Evolutionary conservation across 2,329 filamentous ascomycete genomes (phyloP).

Genomic region (Arthrobotrys pseudoclavata): DNA sequence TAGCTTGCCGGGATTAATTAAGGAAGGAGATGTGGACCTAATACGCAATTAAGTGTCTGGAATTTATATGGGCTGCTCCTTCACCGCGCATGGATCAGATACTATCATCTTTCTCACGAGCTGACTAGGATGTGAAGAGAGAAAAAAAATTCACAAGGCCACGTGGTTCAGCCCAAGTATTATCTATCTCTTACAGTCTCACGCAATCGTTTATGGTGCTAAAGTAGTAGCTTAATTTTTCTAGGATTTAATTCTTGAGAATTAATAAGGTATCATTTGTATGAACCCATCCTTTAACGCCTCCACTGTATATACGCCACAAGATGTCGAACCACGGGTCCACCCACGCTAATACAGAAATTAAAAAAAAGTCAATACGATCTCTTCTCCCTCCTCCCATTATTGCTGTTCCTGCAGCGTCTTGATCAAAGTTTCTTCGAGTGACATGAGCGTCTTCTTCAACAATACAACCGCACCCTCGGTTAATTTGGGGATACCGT

Average conservation of each 20-base stretch:
- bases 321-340: constrained; percentile 42
- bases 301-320: constrained; percentile 34
- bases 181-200: constrained; percentile 17
- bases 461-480: constrained; percentile 68
- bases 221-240: constrained; percentile 9
- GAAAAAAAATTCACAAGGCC: constrained; percentile 8
- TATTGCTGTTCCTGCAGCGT: constrained; percentile 17
- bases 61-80: constrained; percentile 2
- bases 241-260: constrained; percentile 17
- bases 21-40: constrained; percentile 31
- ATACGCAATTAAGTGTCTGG: constrained; percentile 20
- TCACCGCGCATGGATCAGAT: constrained; percentile 17
- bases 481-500: constrained; percentile 69
- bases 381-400: background rate
- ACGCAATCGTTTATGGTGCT: background rate
- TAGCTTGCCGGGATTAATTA: constrained; percentile 21
- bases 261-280: constrained; percentile 20
- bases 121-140: background rate
- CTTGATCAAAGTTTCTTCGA: constrained; percentile 35
- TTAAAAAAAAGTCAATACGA: constrained; percentile 11
- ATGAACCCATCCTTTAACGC: constrained; percentile 50
- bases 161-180: constrained; percentile 31
- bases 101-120: constrained; percentile 17
- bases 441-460: constrained; percentile 63
- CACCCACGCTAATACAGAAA: constrained; percentile 29